These are phyloP conservation scores for Trypanosoma melophagium DNA, from an alignment of 208 protist species.

Conservation along the genomic window DNA sequence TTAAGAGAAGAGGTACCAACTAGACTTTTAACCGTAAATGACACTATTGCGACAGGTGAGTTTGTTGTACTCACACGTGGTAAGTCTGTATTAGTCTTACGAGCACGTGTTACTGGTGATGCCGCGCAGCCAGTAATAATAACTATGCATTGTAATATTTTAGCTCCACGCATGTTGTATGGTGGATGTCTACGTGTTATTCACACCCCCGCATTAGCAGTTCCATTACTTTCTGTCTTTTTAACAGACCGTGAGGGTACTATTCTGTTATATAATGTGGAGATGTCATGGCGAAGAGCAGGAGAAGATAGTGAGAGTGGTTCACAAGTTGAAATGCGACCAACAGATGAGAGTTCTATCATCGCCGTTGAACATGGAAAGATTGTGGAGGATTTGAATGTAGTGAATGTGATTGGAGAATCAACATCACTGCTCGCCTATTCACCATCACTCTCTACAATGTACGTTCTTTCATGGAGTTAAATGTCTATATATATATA, in stretches of 20 bases:
- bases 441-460: slow-evolving; percentile 41
- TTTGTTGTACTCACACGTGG: slow-evolving; percentile 30
- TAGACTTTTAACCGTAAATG: slow-evolving; percentile 16
- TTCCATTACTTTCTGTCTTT: slow-evolving; percentile 64
- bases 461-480: slow-evolving; percentile 53
- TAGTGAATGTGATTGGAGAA: slow-evolving; percentile 25
- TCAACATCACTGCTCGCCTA: slow-evolving; percentile 37
- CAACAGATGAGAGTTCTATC: slow-evolving; percentile 50
- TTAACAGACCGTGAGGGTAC: slow-evolving; percentile 55
- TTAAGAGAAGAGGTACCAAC: slow-evolving; percentile 26
- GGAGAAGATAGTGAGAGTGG: neutral
- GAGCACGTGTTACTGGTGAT: slow-evolving; percentile 9
- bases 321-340: slow-evolving; percentile 37
- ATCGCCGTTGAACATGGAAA: slow-evolving; percentile 56
- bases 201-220: slow-evolving; percentile 31
- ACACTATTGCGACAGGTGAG: slow-evolving; percentile 1
- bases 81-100: slow-evolving; percentile 16
- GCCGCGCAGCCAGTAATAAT: slow-evolving; percentile 17
- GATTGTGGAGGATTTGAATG: slow-evolving; percentile 48
- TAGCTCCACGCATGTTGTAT: slow-evolving; percentile 23
- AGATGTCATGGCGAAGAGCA: slow-evolving; percentile 56
- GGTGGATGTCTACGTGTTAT: slow-evolving; percentile 23
- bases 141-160: slow-evolving; percentile 29
- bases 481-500: slow-evolving; percentile 1
- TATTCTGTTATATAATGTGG: slow-evolving; percentile 67